Evolutionary conservation across 805 yeast genomes (phyloP).

Genomic region (Pichia exigua): DNA sequence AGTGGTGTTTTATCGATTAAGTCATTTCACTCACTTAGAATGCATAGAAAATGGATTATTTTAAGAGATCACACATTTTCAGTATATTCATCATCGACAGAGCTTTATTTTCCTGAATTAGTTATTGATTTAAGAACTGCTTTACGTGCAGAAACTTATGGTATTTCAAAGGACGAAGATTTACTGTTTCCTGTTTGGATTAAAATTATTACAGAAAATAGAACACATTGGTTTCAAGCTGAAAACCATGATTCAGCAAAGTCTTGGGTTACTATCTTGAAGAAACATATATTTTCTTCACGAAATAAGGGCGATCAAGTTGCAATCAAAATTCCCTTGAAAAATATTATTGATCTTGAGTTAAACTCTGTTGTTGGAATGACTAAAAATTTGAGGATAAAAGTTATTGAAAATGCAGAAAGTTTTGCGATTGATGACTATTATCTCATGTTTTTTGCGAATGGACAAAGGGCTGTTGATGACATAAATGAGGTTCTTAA

Average conservation of each 20-base stretch:
- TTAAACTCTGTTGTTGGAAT: constrained; percentile 47
- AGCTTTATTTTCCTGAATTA: constrained; percentile 74
- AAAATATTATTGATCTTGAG: constrained; percentile 55
- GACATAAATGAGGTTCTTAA: constrained; percentile 35
- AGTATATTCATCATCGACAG: constrained; percentile 63
- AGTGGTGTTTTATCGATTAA: constrained; percentile 45
- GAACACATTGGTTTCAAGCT: constrained; percentile 58
- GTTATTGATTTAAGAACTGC: constrained; percentile 68
- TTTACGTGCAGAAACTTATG: constrained; percentile 45
- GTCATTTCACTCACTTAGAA: constrained; percentile 30
- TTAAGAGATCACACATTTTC: constrained; percentile 61
- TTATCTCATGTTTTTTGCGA: constrained; percentile 57
- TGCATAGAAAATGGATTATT: constrained; percentile 70
- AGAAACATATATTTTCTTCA: constrained; percentile 69
- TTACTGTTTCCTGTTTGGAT: constrained; percentile 38
- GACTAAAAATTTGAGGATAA: constrained; percentile 51
- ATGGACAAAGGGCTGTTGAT: constrained; percentile 36
- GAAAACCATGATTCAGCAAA: constrained; percentile 69
- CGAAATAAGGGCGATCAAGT: constrained; percentile 67
- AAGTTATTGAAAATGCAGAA: constrained; percentile 48
- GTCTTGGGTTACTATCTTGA: constrained; percentile 69
- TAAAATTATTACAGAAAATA: constrained; percentile 47
- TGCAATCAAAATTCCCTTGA: constrained; percentile 67
- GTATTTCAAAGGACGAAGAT: constrained; percentile 14
- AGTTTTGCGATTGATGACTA: constrained; percentile 59